A percentile compares a stretch with the other conserved stretches of the same genome.
phyloP scores from a whole-genome alignment of 129 eudicot genomes.

The Kitagawia praeruptora region DNA sequence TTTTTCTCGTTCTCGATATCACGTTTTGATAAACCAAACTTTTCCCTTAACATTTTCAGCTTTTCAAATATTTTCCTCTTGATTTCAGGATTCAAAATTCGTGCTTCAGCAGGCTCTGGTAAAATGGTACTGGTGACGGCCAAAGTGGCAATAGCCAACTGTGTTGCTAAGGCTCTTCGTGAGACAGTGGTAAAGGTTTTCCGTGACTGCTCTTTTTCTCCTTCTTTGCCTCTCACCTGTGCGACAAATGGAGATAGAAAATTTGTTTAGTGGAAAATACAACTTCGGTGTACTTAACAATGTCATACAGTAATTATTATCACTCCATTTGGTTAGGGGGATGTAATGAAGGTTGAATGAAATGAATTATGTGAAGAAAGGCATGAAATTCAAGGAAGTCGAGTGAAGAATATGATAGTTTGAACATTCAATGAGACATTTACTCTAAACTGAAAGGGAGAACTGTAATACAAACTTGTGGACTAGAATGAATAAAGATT shows the following conservation, averaged over 20 bases:
- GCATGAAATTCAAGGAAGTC: neutral
- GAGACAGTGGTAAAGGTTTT: constrained; percentile 21
- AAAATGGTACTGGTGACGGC: constrained; percentile 24
- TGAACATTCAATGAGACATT: neutral
- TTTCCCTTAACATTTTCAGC: constrained; percentile 43
- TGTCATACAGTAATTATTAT: neutral
- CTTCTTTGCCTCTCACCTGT: constrained; percentile 38
- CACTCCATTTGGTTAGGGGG: neutral
- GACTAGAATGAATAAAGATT: neutral
- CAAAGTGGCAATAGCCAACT: constrained; percentile 38
- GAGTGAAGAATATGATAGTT: neutral
- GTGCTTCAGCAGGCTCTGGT: constrained; percentile 54
- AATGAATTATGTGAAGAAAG: neutral
- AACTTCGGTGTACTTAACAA: neutral
- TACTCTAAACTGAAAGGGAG: neutral
- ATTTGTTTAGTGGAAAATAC: neutral
- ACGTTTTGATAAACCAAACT: constrained; percentile 43
- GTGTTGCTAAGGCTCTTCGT: constrained; percentile 43
- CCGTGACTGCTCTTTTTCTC: constrained; percentile 18
- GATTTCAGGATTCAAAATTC: constrained; percentile 29
- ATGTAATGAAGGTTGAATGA: neutral
- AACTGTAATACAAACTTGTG: neutral
- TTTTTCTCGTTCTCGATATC: constrained; percentile 26
- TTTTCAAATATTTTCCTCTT: constrained; percentile 52
- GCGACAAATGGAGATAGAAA: constrained; percentile 1